Base-by-base conservation (phyloP, 2,329 filamentous ascomycete species). In the Xylaria arbuscula region DNA sequence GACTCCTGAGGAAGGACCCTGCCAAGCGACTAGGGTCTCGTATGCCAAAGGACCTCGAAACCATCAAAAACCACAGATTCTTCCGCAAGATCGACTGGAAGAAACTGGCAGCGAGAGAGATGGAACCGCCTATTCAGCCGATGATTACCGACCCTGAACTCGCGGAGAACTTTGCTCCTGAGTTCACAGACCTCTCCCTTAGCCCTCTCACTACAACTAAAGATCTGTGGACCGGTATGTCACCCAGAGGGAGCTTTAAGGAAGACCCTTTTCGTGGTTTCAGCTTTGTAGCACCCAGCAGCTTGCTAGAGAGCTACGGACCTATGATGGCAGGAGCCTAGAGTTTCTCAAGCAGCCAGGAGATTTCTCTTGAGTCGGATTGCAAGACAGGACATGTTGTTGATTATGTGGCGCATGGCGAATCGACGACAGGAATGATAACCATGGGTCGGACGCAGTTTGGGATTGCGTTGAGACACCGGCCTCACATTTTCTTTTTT, bases 41-140 rank as follows among this genome's bases (percentile, higher is more conserved):
- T 78, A 97, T 97, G 90, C 91, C 92, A 51, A 95, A 94, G 81
- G 96, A 99, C 73, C 83, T 99, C 58, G 85, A 88, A 63, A 90
- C 86, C 0, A 92, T 99, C 82, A 97, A 97, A 85, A 90, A 90
- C 71, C 96, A 99, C 78, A 89, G 96, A 10, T 99, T 99, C 85
- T 99, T 99, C 87, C 90, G 93, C 77, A 96, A 93, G 83, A 97
- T 99, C 76, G 91, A 99, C 82, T 99, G 96, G 96, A 91, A 90
- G 81, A 91, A 90, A 75, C 87, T 99, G 15, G 93, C 92, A 70
- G 89, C 88, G 34, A 88, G 95, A 42, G 93, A 98, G 80, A 74
- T 97, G 55, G 91, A 93, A 74, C 92, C 96, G 0, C 96, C 96
- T 0, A 98, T 99, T 75, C 89, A 92, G 78, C 96, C 96, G 17